Conservation (phyloP, 2,329 filamentous ascomycete genomes). For the Tolypocladium ophioglossoides region DNA sequence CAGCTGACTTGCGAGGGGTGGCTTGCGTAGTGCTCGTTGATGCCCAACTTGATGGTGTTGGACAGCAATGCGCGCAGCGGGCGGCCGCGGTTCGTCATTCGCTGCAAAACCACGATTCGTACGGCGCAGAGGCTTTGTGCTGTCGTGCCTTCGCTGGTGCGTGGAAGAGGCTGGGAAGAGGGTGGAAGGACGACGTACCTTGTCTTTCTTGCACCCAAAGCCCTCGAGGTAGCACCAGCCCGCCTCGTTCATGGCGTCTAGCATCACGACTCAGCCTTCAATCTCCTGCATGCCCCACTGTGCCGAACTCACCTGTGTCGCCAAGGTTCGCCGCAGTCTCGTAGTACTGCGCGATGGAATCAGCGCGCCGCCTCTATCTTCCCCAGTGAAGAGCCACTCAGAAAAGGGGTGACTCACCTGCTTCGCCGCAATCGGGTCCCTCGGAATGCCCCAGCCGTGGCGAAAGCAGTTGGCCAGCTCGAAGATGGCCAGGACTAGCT, state of each 20-base stretch:
- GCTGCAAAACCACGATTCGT: background rate
- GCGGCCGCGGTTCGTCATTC: background rate
- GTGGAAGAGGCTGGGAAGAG: background rate
- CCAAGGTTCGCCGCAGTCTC: constrained; percentile 95
- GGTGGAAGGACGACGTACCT: constrained; percentile 53
- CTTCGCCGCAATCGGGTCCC: constrained; percentile 76
- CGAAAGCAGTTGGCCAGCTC: constrained; percentile 90
- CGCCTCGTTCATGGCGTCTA: constrained; percentile 94
- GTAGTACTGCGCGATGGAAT: constrained; percentile 63
- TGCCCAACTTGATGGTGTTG: background rate
- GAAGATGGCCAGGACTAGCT: constrained; percentile 92
- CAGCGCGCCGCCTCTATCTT: background rate
- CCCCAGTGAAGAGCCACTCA: background rate
- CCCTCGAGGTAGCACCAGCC: constrained; percentile 94
- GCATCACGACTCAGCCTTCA: constrained; percentile 4
- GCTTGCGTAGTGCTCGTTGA: background rate
- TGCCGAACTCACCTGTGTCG: constrained; percentile 54
- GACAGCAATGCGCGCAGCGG: background rate
- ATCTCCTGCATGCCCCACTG: background rate
- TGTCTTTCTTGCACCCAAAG: constrained; percentile 97
- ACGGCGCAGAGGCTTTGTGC: background rate
- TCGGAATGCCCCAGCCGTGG: constrained; percentile 84
- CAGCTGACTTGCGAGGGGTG: background rate
- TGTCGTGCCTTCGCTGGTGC: background rate
- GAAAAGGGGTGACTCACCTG: constrained; percentile 35